phyloP scores from a whole-genome alignment of 2,329 filamentous ascomycete genomes.

The Purpureocillium takamizusanense region DNA sequence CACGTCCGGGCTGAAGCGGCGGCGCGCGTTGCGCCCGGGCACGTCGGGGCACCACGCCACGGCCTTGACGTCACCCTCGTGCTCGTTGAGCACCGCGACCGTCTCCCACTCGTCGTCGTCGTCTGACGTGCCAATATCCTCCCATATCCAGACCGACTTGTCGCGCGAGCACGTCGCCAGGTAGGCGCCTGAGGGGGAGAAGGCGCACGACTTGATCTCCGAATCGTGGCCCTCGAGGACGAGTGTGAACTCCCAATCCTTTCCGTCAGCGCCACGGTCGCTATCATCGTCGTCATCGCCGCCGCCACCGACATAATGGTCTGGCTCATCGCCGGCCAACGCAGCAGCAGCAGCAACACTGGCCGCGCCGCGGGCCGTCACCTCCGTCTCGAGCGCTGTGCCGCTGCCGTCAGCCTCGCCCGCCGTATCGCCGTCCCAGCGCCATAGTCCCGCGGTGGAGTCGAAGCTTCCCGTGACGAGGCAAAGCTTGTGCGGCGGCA shows the following conservation, averaged over 20 bases:
- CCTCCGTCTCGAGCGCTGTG: slow-evolving; percentile 1
- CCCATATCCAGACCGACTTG: slow-evolving; percentile 98
- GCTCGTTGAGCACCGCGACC: slow-evolving; percentile 86
- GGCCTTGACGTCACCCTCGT: slow-evolving; percentile 90
- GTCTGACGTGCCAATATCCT: slow-evolving; percentile 65
- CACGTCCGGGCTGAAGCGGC: slow-evolving; percentile 54
- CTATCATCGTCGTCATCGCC: slow-evolving; percentile 31
- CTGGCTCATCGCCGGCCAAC: no score
- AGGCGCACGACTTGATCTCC: slow-evolving; percentile 76
- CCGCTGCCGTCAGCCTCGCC: slow-evolving; percentile 7
- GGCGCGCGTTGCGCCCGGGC: slow-evolving; percentile 33
- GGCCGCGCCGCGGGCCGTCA: background rate
- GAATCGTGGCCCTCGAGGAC: slow-evolving; percentile 92
- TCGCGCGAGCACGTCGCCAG: slow-evolving; percentile 87
- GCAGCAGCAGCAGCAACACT: slow-evolving; percentile 48
- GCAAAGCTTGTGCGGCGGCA: slow-evolving; percentile 55
- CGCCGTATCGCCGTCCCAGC: slow-evolving; percentile 43
- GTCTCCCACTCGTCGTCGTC: slow-evolving; percentile 96
- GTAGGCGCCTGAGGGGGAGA: slow-evolving; percentile 64
- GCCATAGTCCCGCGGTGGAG: slow-evolving; percentile 80
- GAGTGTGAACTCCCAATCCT: slow-evolving; percentile 88
- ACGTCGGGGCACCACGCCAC: slow-evolving; percentile 82
- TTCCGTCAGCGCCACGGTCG: slow-evolving; percentile 45
- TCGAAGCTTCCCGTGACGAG: slow-evolving; percentile 93
- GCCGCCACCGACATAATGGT: slow-evolving; percentile 13